These are phyloP conservation scores for Thalia dealbata DNA, from an alignment of 176 grass and related monocot species.

Conservation along the genomic window DNA sequence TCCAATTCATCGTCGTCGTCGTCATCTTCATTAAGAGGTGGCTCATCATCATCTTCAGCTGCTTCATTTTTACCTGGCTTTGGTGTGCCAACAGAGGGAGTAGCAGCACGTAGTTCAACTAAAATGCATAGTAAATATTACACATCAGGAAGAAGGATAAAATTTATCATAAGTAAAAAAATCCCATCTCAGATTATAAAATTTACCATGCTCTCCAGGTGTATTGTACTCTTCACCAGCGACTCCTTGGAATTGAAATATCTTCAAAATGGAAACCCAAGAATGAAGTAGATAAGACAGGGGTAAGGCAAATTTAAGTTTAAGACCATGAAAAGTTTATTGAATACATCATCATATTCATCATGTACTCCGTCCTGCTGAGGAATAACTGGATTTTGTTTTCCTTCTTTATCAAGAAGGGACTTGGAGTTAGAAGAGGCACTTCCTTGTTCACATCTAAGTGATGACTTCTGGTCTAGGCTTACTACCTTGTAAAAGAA, in stretches of 20 bases:
- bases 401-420: constrained; percentile 17
- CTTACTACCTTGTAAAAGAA: constrained; percentile 23
- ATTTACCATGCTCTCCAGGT: constrained; percentile 50
- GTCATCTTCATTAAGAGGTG: constrained; percentile 67
- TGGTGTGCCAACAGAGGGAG: constrained; percentile 50
- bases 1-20: constrained; percentile 53
- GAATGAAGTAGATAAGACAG: constrained; percentile 9
- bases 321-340: constrained; percentile 5
- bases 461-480: constrained; percentile 30
- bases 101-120: constrained; percentile 55
- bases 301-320: background rate
- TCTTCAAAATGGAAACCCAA: constrained; percentile 24
- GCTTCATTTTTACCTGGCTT: constrained; percentile 32
- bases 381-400: constrained; percentile 34
- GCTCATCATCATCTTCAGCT: constrained; percentile 57
- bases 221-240: constrained; percentile 72
- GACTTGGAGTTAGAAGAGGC: constrained; percentile 6
- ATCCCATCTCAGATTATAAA: constrained; percentile 10
- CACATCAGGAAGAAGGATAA: background rate
- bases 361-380: constrained; percentile 58
- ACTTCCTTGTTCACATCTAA: constrained; percentile 24
- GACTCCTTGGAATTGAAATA: constrained; percentile 51
- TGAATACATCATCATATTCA: constrained; percentile 74
- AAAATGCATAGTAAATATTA: background rate
- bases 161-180: background rate